Evolutionary conservation across 1,139 yeast genomes (phyloP).

Genomic region (Taphrina betulina): DNA sequence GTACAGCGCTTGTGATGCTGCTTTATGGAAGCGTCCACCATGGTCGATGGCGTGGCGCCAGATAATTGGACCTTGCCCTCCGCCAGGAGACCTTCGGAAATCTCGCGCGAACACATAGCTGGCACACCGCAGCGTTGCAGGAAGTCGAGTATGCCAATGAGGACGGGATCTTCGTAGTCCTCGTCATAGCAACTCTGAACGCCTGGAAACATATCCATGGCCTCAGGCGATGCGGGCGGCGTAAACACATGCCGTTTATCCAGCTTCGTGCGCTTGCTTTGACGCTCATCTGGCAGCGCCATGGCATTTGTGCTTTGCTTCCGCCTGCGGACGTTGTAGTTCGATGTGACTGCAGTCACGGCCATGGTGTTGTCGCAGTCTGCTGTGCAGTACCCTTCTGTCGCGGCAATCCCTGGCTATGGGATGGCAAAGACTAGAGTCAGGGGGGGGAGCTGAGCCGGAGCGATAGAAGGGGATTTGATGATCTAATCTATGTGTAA

Average conservation of each 20-base stretch:
- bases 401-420: no score
- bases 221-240: constrained; percentile 31
- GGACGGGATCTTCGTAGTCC: constrained; percentile 22
- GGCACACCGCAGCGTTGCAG: constrained; percentile 16
- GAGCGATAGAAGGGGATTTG: no score
- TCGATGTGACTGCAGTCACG: constrained; percentile 22
- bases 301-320: constrained; percentile 16
- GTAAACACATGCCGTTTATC: constrained; percentile 17
- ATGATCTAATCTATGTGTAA: no score
- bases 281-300: background rate
- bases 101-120: constrained; percentile 27
- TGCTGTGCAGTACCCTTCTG: no score
- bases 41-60: constrained; percentile 28
- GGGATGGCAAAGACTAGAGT: no score
- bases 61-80: constrained; percentile 19
- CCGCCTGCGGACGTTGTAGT: constrained; percentile 26
- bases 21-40: constrained; percentile 27
- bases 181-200: constrained; percentile 6
- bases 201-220: background rate
- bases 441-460: no score
- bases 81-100: constrained; percentile 23
- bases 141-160: constrained; percentile 21
- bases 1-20: constrained; percentile 23
- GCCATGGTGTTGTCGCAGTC: constrained; percentile 41
- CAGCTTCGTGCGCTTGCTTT: constrained; percentile 11